Evolutionary conservation across 495 filamentous ascomycete species (phyloP), one percentile per base, ranked within the genome.

Genomic region (Talaromyces trachyspermus): DNA sequence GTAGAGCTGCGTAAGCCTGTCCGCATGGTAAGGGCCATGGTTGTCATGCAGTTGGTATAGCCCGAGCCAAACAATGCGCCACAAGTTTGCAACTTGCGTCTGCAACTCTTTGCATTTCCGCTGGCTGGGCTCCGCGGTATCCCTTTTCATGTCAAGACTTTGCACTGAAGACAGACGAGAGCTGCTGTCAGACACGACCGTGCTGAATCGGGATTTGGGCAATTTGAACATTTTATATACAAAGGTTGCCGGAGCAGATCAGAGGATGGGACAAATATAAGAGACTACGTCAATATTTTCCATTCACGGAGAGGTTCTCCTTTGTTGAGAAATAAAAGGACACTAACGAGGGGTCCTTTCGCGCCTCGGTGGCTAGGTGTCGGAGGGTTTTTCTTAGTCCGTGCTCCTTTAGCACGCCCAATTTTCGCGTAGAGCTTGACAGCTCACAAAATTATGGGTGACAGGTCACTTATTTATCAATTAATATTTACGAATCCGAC

Each of bases 51-150:
- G 32, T 27, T 57, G 49, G 22, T 54, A 57, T 2, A 62, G 43
- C 1, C 52, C 56, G 8, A 57, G 30, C 54, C 57, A 57, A n/a
- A 55, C 47, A 10, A 36, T 40, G 18, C 39, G 59, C 54, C 54
- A 59, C 23, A 59, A 40, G 1, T 50, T 44, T 15, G 50, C 14
- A 19, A 62, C 52, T 10, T 43, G 51, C n/a, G 35, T 10, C 17
- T 57, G 37, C 10, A 65, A 32, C 10, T 61, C 53, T 11, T 47
- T 36, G 42, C 46, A 53, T 26, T 48, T n/a, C 9, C 19, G 45
- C 6, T 37, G 20, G 19, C 12, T 26, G 7, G 39, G 39, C 26
- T 42, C 39, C 20, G 39, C 3, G 9, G 20, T 2, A 5, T 42
- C n/a, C 19, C 39, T 24, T 6, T 42, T 42, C 12, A 42, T 6